phyloP scores from a whole-genome alignment of 1,284 basidiomycete species.

The Fistulinella staudtii region DNA sequence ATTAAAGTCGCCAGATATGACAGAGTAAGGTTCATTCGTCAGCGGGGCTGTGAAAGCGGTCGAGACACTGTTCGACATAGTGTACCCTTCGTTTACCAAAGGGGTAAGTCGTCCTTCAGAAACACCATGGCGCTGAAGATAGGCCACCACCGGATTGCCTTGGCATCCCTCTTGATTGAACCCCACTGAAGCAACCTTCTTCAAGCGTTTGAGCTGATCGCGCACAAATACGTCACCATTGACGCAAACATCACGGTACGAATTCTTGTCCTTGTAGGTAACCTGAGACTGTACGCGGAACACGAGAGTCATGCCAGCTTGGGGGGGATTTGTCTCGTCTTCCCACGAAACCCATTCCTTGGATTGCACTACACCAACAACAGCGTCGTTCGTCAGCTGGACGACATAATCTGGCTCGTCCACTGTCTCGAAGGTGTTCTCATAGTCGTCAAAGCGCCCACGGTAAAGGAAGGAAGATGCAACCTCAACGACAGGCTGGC shows the following conservation, averaged over 20 bases:
- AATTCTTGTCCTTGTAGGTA: slow-evolving; percentile 87
- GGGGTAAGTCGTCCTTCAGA: slow-evolving; percentile 75
- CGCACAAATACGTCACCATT: slow-evolving; percentile 83
- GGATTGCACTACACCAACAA: slow-evolving; percentile 86
- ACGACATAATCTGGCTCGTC: slow-evolving; percentile 89
- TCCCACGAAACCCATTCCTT: slow-evolving; percentile 99
- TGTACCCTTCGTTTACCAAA: slow-evolving; percentile 84
- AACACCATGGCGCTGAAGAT: slow-evolving; percentile 87
- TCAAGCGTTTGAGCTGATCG: slow-evolving; percentile 79
- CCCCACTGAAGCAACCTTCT: slow-evolving; percentile 86
- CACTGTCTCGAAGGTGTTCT: slow-evolving; percentile 92
- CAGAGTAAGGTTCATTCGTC: slow-evolving; percentile 94
- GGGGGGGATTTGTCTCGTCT: slow-evolving; percentile 74
- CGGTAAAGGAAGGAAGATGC: slow-evolving; percentile 96
- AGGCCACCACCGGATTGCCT: slow-evolving; percentile 92
- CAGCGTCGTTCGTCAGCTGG: slow-evolving; percentile 70
- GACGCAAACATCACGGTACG: slow-evolving; percentile 81
- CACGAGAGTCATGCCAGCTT: slow-evolving; percentile 79
- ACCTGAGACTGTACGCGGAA: slow-evolving; percentile 88
- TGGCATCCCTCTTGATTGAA: slow-evolving; percentile 84
- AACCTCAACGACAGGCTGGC: slow-evolving; percentile 86
- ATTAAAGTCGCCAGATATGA: slow-evolving; percentile 95
- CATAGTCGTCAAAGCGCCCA: slow-evolving; percentile 88
- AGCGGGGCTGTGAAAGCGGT: slow-evolving; percentile 74
- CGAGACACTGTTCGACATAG: slow-evolving; percentile 58